Evolutionary conservation across 768 basidiomycete genomes (phyloP).

Genomic region (Lactarius akahatsu): DNA sequence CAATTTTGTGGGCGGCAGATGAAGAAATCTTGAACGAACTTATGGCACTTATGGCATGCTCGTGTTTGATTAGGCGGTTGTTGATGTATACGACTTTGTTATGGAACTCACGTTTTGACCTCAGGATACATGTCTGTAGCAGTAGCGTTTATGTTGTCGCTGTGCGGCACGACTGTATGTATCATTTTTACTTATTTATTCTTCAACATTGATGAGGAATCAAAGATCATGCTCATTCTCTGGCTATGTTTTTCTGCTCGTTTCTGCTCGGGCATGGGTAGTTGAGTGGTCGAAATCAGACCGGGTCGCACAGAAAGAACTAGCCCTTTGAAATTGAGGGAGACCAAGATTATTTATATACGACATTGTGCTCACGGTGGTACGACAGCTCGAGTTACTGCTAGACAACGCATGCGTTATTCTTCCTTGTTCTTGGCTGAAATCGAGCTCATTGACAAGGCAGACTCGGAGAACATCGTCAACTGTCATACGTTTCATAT

Average conservation of each 20-base stretch:
- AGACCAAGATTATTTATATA: not conserved
- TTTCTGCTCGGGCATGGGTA: not conserved
- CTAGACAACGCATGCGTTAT: not conserved
- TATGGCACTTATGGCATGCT: not conserved
- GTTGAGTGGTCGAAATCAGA: not conserved
- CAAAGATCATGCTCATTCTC: not conserved
- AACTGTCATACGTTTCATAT: not conserved
- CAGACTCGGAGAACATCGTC: not conserved
- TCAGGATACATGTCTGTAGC: not conserved
- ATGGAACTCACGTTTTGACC: not conserved
- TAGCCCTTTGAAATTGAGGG: not conserved
- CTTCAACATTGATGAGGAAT: not conserved
- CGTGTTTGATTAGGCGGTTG: not conserved
- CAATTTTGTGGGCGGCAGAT: not conserved
- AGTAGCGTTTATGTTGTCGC: not conserved
- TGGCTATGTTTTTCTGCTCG: no score
- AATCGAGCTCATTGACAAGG: not conserved
- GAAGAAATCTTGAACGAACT: not conserved
- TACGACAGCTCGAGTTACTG: not conserved
- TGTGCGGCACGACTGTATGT: not conserved
- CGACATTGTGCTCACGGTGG: not conserved
- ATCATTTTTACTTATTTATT: not conserved
- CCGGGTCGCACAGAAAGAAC: no score
- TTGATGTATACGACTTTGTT: not conserved
- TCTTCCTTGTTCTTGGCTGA: not conserved